Conservation (phyloP, 202 grass and related monocot species). For the Setaria viridis region DNA sequence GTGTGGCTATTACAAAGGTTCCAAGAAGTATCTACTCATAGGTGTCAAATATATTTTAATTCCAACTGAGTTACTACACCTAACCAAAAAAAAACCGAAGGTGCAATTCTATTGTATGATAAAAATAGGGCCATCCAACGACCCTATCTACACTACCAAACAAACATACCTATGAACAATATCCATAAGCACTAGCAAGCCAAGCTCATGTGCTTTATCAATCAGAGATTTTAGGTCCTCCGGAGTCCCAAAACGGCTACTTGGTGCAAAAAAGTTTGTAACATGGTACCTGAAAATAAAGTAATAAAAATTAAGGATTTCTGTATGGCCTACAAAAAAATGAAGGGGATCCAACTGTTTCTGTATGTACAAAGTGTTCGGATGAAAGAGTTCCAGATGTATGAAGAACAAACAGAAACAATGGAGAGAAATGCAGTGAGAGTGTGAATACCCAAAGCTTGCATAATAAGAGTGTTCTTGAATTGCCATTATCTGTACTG, state of each 20-base stretch:
- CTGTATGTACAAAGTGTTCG: neutral
- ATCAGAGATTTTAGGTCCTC: slow-evolving; percentile 98
- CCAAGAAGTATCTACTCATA: slow-evolving; percentile 10
- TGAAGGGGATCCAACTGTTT: slow-evolving; percentile 14
- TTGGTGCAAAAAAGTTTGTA: slow-evolving; percentile 98
- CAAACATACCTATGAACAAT: slow-evolving; percentile 90
- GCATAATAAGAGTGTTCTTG: slow-evolving; percentile 98
- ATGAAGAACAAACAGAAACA: neutral
- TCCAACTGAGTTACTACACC: neutral
- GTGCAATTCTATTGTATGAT: neutral
- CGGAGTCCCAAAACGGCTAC: slow-evolving; percentile 96
- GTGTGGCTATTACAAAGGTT: slow-evolving; percentile 21
- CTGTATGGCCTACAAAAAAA: neutral
- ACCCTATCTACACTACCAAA: slow-evolving; percentile 31
- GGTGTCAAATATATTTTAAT: slow-evolving; percentile 30
- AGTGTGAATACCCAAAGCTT: slow-evolving; percentile 82
- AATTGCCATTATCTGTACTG: slow-evolving; percentile 99
- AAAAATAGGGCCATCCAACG: neutral
- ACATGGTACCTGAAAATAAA: slow-evolving; percentile 86
- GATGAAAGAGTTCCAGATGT: slow-evolving; percentile 34
- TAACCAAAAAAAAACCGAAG: neutral
- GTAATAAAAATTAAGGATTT: slow-evolving; percentile 28
- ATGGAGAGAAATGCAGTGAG: slow-evolving; percentile 23
- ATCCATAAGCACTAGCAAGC: slow-evolving; percentile 66
- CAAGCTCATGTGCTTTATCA: slow-evolving; percentile 95